These are phyloP conservation scores for Vanderwaltozyma polyspora DNA, from an alignment of 805 yeast species.

Conservation along the genomic window DNA sequence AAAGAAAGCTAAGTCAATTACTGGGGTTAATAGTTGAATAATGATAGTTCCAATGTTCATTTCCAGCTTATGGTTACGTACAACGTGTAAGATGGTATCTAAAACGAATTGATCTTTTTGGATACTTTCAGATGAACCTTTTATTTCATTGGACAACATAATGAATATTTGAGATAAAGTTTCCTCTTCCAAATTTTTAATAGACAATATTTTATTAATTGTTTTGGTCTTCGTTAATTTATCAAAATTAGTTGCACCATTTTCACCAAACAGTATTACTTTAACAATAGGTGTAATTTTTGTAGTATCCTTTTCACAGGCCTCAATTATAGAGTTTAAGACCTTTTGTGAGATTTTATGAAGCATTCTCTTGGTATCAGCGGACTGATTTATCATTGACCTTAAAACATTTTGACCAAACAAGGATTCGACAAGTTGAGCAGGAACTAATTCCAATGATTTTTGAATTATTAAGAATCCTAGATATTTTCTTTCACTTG, in stretches of 20 bases:
- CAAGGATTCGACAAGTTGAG: slow-evolving; percentile 19
- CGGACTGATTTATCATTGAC: slow-evolving; percentile 63
- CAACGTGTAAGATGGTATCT: slow-evolving; percentile 45
- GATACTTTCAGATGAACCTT: slow-evolving; percentile 4
- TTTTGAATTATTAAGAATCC: slow-evolving; percentile 66
- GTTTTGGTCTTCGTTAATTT: slow-evolving; percentile 63
- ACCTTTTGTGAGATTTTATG: slow-evolving; percentile 53
- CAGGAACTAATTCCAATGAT: slow-evolving; percentile 29
- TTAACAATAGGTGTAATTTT: slow-evolving; percentile 26
- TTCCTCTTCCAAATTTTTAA: slow-evolving; percentile 7
- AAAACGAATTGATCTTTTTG: slow-evolving; percentile 38
- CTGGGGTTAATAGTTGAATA: slow-evolving; percentile 21
- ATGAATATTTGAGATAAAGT: slow-evolving; percentile 18
- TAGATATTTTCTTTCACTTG: slow-evolving; percentile 77
- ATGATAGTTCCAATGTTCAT: slow-evolving; percentile 21
- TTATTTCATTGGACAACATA: slow-evolving; percentile 6
- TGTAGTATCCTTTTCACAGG: slow-evolving; percentile 28
- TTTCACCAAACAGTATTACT: slow-evolving; percentile 31
- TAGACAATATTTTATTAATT: slow-evolving; percentile 33
- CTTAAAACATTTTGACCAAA: slow-evolving; percentile 60
- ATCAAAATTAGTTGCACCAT: slow-evolving; percentile 65
- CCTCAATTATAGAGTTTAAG: slow-evolving; percentile 33
- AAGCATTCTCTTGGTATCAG: slow-evolving; percentile 53
- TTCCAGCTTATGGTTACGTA: slow-evolving; percentile 33
- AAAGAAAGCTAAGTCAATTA: slow-evolving; percentile 27